These are phyloP conservation scores for Yamadazyma conglobata DNA, from an alignment of 1,139 yeast genomes.

Conservation along the genomic window DNA sequence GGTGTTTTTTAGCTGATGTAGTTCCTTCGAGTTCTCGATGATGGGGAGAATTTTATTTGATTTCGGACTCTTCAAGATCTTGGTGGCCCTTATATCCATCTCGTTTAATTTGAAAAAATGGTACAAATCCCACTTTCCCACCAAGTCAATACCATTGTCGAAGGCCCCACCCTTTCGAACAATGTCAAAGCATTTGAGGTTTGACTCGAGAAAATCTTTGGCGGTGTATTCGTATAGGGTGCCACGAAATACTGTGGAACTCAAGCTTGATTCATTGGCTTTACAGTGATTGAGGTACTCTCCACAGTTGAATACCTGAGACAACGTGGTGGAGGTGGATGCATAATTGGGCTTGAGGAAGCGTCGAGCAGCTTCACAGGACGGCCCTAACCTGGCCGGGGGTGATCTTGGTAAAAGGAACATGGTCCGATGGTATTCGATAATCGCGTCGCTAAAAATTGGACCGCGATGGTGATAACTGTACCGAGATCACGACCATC, in stretches of 20 bases:
- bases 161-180: conserved; percentile 58
- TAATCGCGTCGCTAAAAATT: no score
- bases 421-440: no score
- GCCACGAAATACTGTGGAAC: conserved; percentile 59
- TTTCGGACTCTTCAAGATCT: background rate
- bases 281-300: conserved; percentile 31
- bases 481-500: no score
- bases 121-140: conserved; percentile 55
- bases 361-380: no score
- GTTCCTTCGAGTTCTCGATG: conserved; percentile 17
- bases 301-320: conserved; percentile 18
- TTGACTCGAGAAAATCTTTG: conserved; percentile 41
- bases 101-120: conserved; percentile 21
- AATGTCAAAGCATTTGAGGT: conserved; percentile 41
- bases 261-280: conserved; percentile 18
- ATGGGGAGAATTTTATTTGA: conserved; percentile 12
- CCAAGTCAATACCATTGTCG: conserved; percentile 71
- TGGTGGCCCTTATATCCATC: conserved; percentile 7
- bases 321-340: conserved; percentile 1
- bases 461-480: no score
- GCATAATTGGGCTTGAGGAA: no score
- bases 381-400: no score
- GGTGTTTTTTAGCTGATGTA: conserved; percentile 8
- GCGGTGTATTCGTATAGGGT: conserved; percentile 64
- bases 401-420: no score